Conservation (phyloP, 2,329 filamentous ascomycete species). For the Cadophora malorum region DNA sequence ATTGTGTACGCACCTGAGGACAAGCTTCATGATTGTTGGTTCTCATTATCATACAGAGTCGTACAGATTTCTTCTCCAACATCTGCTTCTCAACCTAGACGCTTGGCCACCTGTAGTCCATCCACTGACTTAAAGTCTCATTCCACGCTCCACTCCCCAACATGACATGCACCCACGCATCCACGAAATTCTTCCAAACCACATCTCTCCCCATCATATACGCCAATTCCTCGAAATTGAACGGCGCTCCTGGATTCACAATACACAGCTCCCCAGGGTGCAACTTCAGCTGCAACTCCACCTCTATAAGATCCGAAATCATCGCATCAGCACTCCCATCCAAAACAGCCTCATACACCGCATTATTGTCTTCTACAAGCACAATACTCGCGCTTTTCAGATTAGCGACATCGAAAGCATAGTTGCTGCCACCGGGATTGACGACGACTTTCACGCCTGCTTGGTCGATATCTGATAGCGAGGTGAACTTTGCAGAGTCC, state of each 20-base stretch:
- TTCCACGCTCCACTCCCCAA: slow-evolving; percentile 20
- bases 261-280: slow-evolving; percentile 18
- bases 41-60: background rate
- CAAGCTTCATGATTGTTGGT: background rate
- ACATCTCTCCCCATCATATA: slow-evolving; percentile 20
- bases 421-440: slow-evolving; percentile 17
- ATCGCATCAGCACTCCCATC: slow-evolving; percentile 16
- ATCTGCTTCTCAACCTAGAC: background rate
- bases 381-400: background rate
- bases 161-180: slow-evolving; percentile 14
- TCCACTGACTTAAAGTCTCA: slow-evolving; percentile 18
- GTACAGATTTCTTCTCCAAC: background rate
- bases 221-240: slow-evolving; percentile 20
- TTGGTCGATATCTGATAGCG: background rate
- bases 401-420: slow-evolving; percentile 17
- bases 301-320: slow-evolving; percentile 21
- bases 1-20: too few species aligned
- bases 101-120: slow-evolving; percentile 21
- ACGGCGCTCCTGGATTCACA: slow-evolving; percentile 13
- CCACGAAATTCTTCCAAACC: slow-evolving; percentile 22
- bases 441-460: slow-evolving; percentile 21
- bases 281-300: slow-evolving; percentile 22
- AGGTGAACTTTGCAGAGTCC: slow-evolving; percentile 4
- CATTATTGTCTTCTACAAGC: slow-evolving; percentile 19
- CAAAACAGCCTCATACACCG: slow-evolving; percentile 17